Evolutionary conservation across 768 basidiomycete species (phyloP).

Genomic region (Panaeolus papilionaceus): DNA sequence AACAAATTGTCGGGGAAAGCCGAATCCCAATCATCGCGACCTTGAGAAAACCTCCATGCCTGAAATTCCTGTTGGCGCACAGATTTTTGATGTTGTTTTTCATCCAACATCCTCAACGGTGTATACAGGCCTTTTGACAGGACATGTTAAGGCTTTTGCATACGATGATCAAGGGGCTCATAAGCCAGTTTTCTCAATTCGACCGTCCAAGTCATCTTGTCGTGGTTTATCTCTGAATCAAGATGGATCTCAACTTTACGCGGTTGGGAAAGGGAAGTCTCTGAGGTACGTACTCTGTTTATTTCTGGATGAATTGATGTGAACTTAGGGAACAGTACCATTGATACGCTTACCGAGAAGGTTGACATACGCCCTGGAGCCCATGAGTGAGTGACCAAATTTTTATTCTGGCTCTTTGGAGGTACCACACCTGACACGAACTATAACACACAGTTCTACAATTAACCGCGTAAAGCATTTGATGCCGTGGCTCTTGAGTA

Average conservation of each 20-base stretch:
- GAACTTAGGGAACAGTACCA: constrained; percentile 49
- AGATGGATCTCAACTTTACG: constrained; percentile 74
- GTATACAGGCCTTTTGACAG: constrained; percentile 81
- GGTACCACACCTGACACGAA: constrained; percentile 33
- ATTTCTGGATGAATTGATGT: constrained; percentile 10
- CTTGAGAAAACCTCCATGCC: constrained; percentile 41
- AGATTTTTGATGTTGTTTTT: constrained; percentile 91
- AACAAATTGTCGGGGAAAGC: constrained; percentile 28
- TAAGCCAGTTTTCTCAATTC: constrained; percentile 61
- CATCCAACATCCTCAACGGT: constrained; percentile 78
- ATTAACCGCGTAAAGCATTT: constrained; percentile 86
- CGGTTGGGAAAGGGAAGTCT: constrained; percentile 82
- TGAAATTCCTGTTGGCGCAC: constrained; percentile 73
- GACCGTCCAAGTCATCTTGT: constrained; percentile 85
- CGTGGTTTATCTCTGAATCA: constrained; percentile 71
- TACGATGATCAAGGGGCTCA: constrained; percentile 77
- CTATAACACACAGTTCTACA: constrained; percentile 61
- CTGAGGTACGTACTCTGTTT: constrained; percentile 64
- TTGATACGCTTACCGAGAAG: constrained; percentile 68
- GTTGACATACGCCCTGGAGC: constrained; percentile 54
- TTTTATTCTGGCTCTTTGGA: constrained; percentile 7
- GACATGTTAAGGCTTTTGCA: constrained; percentile 80
- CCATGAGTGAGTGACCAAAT: constrained; percentile 66
- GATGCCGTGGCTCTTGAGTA: constrained; percentile 74
- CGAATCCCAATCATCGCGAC: constrained; percentile 16